phyloP scores from a whole-genome alignment of 2,329 filamentous ascomycete genomes.

The Aspergillus felis region DNA sequence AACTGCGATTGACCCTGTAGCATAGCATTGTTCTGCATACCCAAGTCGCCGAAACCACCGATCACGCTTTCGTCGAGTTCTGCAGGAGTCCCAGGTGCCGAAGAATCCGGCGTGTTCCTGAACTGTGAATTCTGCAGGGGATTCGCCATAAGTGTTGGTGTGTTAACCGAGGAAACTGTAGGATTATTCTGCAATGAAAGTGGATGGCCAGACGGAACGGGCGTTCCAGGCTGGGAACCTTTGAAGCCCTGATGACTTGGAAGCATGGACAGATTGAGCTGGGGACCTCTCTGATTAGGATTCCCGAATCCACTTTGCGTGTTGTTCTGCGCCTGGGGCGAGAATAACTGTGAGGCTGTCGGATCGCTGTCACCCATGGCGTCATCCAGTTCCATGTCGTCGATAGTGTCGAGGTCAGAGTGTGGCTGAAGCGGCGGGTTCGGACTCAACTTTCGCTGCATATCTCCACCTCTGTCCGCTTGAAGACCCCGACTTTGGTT shows the following conservation, averaged over 20 bases:
- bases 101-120: slow-evolving; percentile 59
- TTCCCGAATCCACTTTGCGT: slow-evolving; percentile 60
- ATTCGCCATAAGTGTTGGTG: slow-evolving; percentile 80
- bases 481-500: slow-evolving; percentile 33
- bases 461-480: slow-evolving; percentile 31
- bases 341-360: slow-evolving; percentile 36
- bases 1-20: slow-evolving; percentile 42
- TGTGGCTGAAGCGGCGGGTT: slow-evolving; percentile 29
- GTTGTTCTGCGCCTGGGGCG: slow-evolving; percentile 65
- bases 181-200: slow-evolving; percentile 88
- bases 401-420: slow-evolving; percentile 74
- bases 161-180: slow-evolving; percentile 95
- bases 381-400: slow-evolving; percentile 97
- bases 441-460: slow-evolving; percentile 36
- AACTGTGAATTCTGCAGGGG: slow-evolving; percentile 58
- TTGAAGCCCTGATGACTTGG: slow-evolving; percentile 72
- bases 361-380: slow-evolving; percentile 53
- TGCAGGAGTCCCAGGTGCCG: slow-evolving; percentile 64
- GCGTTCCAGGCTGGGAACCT: slow-evolving; percentile 81
- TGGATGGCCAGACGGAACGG: slow-evolving; percentile 62
- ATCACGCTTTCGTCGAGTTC: slow-evolving; percentile 73
- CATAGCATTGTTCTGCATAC: slow-evolving; percentile 48
- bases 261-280: slow-evolving; percentile 77
- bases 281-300: slow-evolving; percentile 56
- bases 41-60: slow-evolving; percentile 59